These are phyloP conservation scores for Capsicum pubescens DNA, from an alignment of 257 asterid species.

Conservation along the genomic window DNA sequence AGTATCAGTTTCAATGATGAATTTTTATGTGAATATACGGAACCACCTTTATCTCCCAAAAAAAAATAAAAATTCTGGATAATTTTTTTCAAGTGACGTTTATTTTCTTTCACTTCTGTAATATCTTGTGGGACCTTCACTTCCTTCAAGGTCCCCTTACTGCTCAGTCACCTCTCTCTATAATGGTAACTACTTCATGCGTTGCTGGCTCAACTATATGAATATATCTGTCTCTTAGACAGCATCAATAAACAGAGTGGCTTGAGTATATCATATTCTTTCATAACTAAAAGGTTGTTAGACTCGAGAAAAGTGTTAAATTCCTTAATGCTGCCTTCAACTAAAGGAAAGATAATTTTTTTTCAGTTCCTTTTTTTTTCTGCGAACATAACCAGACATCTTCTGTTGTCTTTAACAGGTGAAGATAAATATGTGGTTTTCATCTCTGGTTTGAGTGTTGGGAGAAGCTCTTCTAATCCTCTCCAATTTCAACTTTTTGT, in stretches of 20 bases:
- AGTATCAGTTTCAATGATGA: not conserved
- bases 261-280: not conserved
- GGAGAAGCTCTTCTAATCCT: constrained; percentile 81
- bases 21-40: not conserved
- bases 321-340: not conserved
- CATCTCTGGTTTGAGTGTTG: constrained; percentile 85
- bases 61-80: not conserved
- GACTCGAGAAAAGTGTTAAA: not conserved
- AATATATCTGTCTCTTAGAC: not conserved
- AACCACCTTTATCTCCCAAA: not conserved
- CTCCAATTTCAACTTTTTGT: constrained; percentile 89
- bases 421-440: constrained; percentile 89
- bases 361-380: not conserved
- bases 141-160: constrained; percentile 13
- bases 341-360: not conserved
- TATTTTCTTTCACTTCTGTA: not conserved
- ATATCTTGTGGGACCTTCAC: not conserved
- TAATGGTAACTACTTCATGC: not conserved
- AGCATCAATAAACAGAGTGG: not conserved
- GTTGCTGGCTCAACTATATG: not conserved
- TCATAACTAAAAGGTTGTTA: not conserved
- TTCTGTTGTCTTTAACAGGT: constrained; percentile 50
- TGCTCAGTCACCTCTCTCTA: not conserved
- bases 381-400: not conserved
- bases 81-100: not conserved